Evolutionary conservation across 768 basidiomycete genomes (phyloP), one percentile per base, ranked within the genome.

Genomic region (Suillus occidentalis): DNA sequence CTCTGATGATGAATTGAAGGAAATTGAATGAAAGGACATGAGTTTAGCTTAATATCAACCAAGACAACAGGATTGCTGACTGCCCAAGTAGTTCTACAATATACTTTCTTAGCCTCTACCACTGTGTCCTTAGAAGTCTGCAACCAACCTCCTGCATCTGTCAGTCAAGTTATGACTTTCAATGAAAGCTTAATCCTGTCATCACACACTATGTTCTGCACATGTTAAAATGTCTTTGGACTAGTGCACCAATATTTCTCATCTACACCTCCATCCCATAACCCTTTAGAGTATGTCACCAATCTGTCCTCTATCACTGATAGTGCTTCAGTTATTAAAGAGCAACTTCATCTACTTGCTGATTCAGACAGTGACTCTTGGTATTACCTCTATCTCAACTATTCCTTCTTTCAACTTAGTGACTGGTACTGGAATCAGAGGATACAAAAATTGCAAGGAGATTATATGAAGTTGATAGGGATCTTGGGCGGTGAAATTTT

Each of bases 301-400:
- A n/a, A 47, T 47, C 45, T 47, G 4, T 47, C 45, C n/a, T 47
- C 22, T 22, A 47, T 47, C 22, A n/a, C 45, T 47, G 10, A n/a
- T 4, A 12, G 1, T 10, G n/a, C n/a, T n/a, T 1, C 1, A 0
- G 3, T 47, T 0, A 5, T 10, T 2, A 2, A 42, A 42, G 45
- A 47, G 4, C 9, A n/a, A 10, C n/a, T 4, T 12, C 2, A 42
- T 43, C 8, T 8, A 9, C 42, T 8, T 7, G 5, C 6, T 22
- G 13, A n/a, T 22, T 22, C 60, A 2, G 6, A 8, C 39, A 55
- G 61, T 9, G 2, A 22, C 7, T 47, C n/a, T 57, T 39, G 31
- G 25, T 66, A 66, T n/a, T 22, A 60, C 22, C 70, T 67, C 13
- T 70, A 65, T 61, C 69, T 69, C 8, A 70, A 69, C 39, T 20